Evolutionary conservation across 208 protist species (phyloP), one percentile per base, ranked within the genome.

Genomic region (Pavlovales sp.): DNA sequence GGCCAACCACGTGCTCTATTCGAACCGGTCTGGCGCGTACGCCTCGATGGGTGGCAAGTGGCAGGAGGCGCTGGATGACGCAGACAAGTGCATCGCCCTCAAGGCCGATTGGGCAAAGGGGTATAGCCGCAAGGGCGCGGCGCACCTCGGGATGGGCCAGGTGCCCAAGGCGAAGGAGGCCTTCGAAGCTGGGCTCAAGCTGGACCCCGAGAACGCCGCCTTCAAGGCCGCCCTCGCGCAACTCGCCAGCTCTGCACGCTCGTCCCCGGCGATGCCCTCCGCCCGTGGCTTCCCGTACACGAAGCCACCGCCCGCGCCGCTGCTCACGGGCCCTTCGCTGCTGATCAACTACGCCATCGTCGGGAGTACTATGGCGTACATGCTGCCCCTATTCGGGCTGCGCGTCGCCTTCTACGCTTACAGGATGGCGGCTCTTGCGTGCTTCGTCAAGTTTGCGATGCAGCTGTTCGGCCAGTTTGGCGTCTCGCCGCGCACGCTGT

Each of bases 41-140:
- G 71, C 83, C 11, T 18, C 38, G 18, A 28, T 67, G 32, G n/a
- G n/a, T n/a, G 71, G 40, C 32, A 4, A 22, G 47, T 87, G 34
- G 28, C 18, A 18, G 14, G 67, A 46, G 18, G 83, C 83, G 26
- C 83, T 87, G n/a, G 37, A 57, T 1, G 83, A 87, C 83, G 83
- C 83, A 4, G 83, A 87, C 11, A 30, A 30, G 2, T 28, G 32
- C 40, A 30, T 87, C 0, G 37, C 38, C 4, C n/a, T 78, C 5
- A 32, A 57, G 67, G 28, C 83, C 0, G 67, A 87, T 32, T 87
- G 57, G 67, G 14, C 83, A 36, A 87, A 87, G 83, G 83, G 81
- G 10, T 75, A 79, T n/a, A 32, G 57, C n/a, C 83, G 83, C 32
- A 28, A 38, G n/a, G 83, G 57, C 0, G 47, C 83, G 1, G 83